Base-by-base conservation (phyloP, 257 asterid genomes). In the Solanum paucissectum region DNA sequence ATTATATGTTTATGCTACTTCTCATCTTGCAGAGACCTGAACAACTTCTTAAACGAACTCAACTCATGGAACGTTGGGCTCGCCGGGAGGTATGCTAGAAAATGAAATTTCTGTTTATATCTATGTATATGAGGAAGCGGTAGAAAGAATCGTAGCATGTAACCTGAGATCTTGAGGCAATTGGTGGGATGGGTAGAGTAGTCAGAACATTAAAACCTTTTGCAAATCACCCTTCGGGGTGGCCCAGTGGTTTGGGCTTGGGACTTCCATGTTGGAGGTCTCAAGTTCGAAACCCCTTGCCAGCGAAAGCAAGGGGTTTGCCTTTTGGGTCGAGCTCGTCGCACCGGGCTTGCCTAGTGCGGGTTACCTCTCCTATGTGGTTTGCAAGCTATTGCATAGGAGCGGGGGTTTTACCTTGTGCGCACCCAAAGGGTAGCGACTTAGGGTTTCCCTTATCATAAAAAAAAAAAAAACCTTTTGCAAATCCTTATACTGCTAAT, bases 41-140 rank as follows among this genome's bases (percentile, higher is more conserved):
- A 36, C 98, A 95, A 89, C 99, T 97, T 90, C 89, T 97, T 82
- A 94, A 95, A 91, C 94, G 99, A 92, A 94, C 98, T 90, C 99
- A 97, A 91, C 99, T 97, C 83, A 97, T 93, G 98, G 99, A 95
- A 87, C 98, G 99, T 58, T 97, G 99, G 99, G 98, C 98, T 88
- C 92, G 98, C 94, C 91, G 99, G 96, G 99, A 97, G 99, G 99
- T 97, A 93, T 86, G 94, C 81, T 87, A 88, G 92, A 88, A 29
- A 46, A 81, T 29, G 27, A 49, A 81, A 42, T 9, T 46, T 29
- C 42, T 27, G 42, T 46, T 18, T 81, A 29, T 29, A 9, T 5
- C 7, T 79, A 34, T 44, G 66, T 79, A 29, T 13, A 14, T 32
- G 36, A 32, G 46, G 42, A 32, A 73, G 46, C 29, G 0, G 46